Evolutionary conservation across 202 grass and related monocot species (phyloP).

Genomic region (Brachypodium distachyon): DNA sequence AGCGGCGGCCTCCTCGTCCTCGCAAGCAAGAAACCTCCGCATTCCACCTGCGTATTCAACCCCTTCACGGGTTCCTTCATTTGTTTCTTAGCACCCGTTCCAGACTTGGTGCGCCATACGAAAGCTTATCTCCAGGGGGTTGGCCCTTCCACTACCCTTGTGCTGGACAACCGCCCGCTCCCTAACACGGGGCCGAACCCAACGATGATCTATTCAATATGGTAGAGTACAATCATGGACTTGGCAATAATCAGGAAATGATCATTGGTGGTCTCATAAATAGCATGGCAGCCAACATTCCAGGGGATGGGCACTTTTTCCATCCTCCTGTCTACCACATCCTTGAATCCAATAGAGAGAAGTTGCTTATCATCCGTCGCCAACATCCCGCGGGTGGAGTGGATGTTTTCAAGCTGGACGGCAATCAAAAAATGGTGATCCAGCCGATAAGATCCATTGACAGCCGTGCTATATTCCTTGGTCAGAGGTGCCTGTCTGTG

Average conservation of each 20-base stretch:
- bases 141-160: background rate
- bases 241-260: background rate
- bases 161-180: background rate
- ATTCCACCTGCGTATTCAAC: background rate
- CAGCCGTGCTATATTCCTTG: no score
- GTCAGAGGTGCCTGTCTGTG: background rate
- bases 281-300: background rate
- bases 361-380: background rate
- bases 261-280: background rate
- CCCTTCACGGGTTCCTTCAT: background rate
- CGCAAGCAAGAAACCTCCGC: background rate
- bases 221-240: background rate
- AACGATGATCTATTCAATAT: background rate
- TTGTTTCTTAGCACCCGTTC: background rate
- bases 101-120: background rate
- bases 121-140: background rate
- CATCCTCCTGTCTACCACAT: background rate
- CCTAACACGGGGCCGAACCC: background rate
- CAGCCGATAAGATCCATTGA: background rate
- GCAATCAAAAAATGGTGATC: background rate
- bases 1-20: background rate
- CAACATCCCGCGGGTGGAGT: background rate
- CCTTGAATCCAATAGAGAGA: background rate
- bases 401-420: background rate
- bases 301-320: background rate